phyloP scores from a whole-genome alignment of 108 stramenopile genomes.

The Cyclotella kingstonii region DNA sequence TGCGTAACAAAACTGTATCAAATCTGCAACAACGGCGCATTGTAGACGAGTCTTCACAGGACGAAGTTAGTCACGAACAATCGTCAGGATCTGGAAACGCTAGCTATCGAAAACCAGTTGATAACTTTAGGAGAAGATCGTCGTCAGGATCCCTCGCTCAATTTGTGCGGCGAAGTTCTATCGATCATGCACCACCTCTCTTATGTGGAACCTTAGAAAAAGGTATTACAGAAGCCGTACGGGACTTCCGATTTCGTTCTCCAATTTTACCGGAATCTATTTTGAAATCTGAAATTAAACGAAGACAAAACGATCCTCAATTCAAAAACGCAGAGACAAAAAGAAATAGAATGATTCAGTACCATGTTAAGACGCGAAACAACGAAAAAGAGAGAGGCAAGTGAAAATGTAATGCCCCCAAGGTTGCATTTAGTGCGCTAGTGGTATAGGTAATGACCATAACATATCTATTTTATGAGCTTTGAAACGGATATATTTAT shows the following conservation, averaged over 20 bases:
- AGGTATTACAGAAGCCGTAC: background rate
- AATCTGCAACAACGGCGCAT: background rate
- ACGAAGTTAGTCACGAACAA: background rate
- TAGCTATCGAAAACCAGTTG: background rate
- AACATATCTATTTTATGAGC: too few relatives aligned
- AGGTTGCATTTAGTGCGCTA: too few relatives aligned
- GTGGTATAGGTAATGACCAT: too few relatives aligned
- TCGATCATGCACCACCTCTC: background rate
- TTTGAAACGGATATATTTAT: too few relatives aligned
- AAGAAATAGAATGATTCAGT: too few relatives aligned
- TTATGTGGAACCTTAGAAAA: background rate
- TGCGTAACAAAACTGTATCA: background rate
- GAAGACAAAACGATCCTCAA: background rate
- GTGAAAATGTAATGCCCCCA: too few relatives aligned
- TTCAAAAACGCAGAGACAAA: too few relatives aligned
- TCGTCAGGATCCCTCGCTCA: constrained; percentile 2
- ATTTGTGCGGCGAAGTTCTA: background rate
- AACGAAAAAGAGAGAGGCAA: too few relatives aligned
- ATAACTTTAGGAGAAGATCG: background rate
- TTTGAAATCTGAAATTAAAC: background rate
- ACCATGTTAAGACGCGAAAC: too few relatives aligned
- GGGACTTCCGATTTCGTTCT: background rate
- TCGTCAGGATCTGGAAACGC: background rate
- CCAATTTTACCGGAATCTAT: too few relatives aligned
- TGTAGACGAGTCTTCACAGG: background rate